A percentile compares a stretch with the other conserved stretches of the same genome.
Conservation (phyloP, 257 asterid genomes). For the Sherardia arvensis region DNA sequence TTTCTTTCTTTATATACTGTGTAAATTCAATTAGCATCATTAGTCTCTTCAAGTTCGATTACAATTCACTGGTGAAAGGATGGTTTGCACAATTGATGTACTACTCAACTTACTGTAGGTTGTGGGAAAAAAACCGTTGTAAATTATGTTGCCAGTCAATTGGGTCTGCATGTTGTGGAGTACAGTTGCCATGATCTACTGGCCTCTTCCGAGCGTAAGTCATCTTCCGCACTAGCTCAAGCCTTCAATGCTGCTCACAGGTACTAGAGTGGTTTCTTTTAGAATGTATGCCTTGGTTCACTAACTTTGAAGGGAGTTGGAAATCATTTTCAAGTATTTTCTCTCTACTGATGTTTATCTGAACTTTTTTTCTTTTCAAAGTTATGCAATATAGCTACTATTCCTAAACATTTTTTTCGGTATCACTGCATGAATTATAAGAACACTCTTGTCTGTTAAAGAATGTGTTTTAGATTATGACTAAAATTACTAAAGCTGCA, state of each 20-base stretch:
- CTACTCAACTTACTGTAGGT: slow-evolving; percentile 41
- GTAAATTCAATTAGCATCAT: neutral
- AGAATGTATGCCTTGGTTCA: neutral
- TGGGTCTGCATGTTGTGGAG: slow-evolving; percentile 94
- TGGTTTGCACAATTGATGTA: slow-evolving; percentile 6
- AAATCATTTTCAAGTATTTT: neutral
- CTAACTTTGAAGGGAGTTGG: neutral
- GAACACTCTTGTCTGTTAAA: neutral
- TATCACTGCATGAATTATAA: neutral
- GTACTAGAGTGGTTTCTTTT: slow-evolving; percentile 25
- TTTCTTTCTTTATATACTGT: neutral
- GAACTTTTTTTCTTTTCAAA: neutral
- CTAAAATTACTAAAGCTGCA: too few relatives aligned
- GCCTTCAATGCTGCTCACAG: slow-evolving; percentile 74
- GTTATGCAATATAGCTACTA: neutral
- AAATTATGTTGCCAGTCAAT: slow-evolving; percentile 64
- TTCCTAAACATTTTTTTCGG: neutral
- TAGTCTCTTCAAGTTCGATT: neutral
- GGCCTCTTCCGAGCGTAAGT: slow-evolving; percentile 75
- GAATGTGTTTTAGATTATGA: neutral
- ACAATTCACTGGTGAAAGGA: neutral
- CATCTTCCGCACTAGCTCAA: slow-evolving; percentile 75
- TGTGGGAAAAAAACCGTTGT: slow-evolving; percentile 85
- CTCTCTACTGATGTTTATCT: neutral
- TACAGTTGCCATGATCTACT: slow-evolving; percentile 70